Base-by-base conservation (phyloP, 1,139 yeast species). In the Suzukiozyma palmioleophila region DNA sequence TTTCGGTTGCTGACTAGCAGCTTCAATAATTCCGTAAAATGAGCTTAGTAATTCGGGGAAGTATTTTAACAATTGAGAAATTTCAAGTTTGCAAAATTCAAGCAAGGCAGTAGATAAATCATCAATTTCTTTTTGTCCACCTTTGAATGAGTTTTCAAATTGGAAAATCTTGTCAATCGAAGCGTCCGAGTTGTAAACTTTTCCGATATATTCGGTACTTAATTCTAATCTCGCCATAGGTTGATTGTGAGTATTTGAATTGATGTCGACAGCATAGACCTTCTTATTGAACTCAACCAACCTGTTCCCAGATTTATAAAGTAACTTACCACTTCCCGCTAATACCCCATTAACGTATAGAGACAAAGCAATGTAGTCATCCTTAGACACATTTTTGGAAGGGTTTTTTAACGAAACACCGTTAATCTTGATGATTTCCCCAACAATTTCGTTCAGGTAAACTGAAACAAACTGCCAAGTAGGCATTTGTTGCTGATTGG, bases 381-480 rank as follows among this genome's bases (percentile, higher is more conserved):
- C 77, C 43, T 62, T 61, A 8, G 67, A 66, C 31, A 55, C 39
- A 42, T 61, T 64, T 43, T 61, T 64, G 14, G 57, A 50, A 1
- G 62, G 56, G 37, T 52, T 53, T 45, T 65, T 65, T 42, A 57
- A 51, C 2, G 75, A 72, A 26, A 82, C 64, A 37, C 84, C 82
- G 43, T 75, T 73, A 21, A 83, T 67, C 52, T 79, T 75, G 36
- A 84, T 69, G 41, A 76, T 71, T 56, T 84, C 92, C 30, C 94
- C 94, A 46, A 84, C 68, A 9, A 77, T 71, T 57, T 88, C 96
- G 37, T 77, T 84, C 2, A 89, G 81, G 51, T 73, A 73, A 11
- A 84, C 88, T 2, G 94, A 81, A n/a, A 85, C 74, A 51, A 88
- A 85, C 44, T 79, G 80, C 95, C 95, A 88, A 14, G 61, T 51